These are phyloP conservation scores for Corrigiola litoralis DNA, from an alignment of 179 eudicot species.

Conservation along the genomic window DNA sequence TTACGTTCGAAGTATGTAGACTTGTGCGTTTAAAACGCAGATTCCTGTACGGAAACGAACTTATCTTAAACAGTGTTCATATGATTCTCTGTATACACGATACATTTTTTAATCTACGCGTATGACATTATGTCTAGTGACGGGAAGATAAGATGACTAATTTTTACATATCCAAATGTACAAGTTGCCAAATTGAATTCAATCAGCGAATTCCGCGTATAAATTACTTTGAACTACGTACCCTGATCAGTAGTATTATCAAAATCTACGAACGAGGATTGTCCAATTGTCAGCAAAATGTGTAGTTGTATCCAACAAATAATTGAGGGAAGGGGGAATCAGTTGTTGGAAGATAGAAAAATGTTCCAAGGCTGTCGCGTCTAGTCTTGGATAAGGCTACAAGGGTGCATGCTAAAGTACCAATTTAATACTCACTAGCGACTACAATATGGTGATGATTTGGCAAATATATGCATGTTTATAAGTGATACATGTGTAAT, in stretches of 20 bases:
- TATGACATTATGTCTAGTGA: background rate
- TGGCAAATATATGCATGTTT: background rate
- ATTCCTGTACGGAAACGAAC: too few relatives aligned
- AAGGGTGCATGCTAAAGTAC: too few relatives aligned
- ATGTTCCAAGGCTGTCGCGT: slow-evolving; percentile 6
- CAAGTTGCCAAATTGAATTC: slow-evolving; percentile 5
- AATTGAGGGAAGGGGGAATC: background rate
- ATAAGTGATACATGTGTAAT: background rate
- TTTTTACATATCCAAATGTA: background rate
- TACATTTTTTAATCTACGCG: too few relatives aligned
- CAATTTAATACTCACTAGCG: background rate
- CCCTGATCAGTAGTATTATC: background rate
- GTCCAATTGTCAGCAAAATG: background rate
- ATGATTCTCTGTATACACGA: too few relatives aligned
- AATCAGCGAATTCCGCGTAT: background rate
- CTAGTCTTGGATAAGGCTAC: slow-evolving; percentile 13
- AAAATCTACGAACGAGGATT: background rate
- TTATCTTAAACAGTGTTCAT: too few relatives aligned
- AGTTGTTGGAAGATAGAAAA: background rate
- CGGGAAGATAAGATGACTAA: slow-evolving; percentile 3
- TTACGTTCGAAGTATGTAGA: too few relatives aligned
- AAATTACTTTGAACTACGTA: background rate
- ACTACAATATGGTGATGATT: background rate
- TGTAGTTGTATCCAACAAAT: background rate
- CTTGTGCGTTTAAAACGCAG: too few relatives aligned